Conservation (phyloP, 495 filamentous ascomycete genomes). For the Podospora australis region DNA sequence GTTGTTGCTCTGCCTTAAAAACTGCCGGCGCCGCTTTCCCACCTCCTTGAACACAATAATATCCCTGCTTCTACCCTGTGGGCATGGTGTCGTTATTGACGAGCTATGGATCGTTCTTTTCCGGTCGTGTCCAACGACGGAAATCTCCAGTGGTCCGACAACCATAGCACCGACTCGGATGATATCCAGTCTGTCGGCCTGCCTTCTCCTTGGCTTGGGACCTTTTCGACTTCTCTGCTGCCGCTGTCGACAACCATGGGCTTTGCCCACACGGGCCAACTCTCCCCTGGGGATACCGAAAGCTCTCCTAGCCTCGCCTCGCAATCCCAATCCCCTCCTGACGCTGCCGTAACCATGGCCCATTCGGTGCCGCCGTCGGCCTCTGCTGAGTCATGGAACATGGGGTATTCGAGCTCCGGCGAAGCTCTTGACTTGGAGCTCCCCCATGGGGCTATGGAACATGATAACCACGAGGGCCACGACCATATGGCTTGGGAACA, state of each 20-base stretch:
- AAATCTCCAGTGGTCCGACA: conserved; percentile 37
- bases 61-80: conserved; percentile 6
- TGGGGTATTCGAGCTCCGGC: conserved; percentile 22
- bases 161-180: conserved; percentile 39
- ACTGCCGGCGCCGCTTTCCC: conserved; percentile 8
- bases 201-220: conserved; percentile 34
- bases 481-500: conserved; percentile 35
- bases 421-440: too few species aligned
- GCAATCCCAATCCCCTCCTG: conserved; percentile 26
- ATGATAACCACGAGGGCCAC: conserved; percentile 7
- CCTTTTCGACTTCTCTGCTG: conserved; percentile 22
- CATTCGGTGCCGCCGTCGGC: conserved; percentile 30
- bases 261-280: conserved; percentile 36
- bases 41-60: background rate
- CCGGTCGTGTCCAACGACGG: conserved; percentile 36
- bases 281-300: conserved; percentile 29
- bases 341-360: conserved; percentile 24
- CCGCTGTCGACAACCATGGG: conserved; percentile 18
- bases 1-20: conserved; percentile 11
- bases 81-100: conserved; percentile 37
- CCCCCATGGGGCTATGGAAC: background rate
- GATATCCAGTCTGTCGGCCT: conserved; percentile 31
- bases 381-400: conserved; percentile 29
- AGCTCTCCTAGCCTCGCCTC: conserved; percentile 18
- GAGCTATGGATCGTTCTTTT: conserved; percentile 38